A percentile compares a stretch with the other conserved stretches of the same genome.
phyloP scores from a whole-genome alignment of 352 stramenopile genomes.

The Globisporangium apiculatum region DNA sequence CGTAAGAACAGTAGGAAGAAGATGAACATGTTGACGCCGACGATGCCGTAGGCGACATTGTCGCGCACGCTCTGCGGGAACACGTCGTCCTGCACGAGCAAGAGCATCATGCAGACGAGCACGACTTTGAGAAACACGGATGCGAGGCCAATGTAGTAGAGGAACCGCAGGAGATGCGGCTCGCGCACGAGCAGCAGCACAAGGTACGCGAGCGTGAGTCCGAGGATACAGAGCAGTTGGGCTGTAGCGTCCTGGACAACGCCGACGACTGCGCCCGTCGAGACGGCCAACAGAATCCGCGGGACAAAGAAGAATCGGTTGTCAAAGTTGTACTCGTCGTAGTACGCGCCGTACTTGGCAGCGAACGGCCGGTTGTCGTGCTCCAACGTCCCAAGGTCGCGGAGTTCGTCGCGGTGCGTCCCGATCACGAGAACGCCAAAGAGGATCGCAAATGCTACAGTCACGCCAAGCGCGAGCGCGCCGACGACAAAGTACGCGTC shows the following conservation, averaged over 20 bases:
- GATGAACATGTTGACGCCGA: conserved; percentile 78
- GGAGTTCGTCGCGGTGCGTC: conserved; percentile 57
- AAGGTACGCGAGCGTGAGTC: conserved; percentile 62
- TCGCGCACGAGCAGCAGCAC: conserved; percentile 59
- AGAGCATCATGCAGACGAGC: conserved; percentile 73
- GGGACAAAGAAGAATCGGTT: conserved; percentile 87
- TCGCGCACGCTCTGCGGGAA: conserved; percentile 77
- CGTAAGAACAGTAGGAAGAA: conserved; percentile 77
- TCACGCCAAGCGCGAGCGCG: conserved; percentile 32
- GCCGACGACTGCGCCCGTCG: conserved; percentile 67
- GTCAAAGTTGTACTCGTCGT: conserved; percentile 87
- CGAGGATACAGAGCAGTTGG: conserved; percentile 72
- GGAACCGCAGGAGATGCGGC: conserved; percentile 70
- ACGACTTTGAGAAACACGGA: conserved; percentile 81
- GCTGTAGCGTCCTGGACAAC: conserved; percentile 55
- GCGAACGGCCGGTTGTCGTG: conserved; percentile 76
- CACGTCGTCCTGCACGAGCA: conserved; percentile 70
- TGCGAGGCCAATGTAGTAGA: conserved; percentile 77
- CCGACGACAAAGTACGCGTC: conserved; percentile 35
- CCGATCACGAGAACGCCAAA: conserved; percentile 65
- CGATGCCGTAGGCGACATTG: conserved; percentile 82
- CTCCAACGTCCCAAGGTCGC: conserved; percentile 66
- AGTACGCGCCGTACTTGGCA: conserved; percentile 81
- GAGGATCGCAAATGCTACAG: conserved; percentile 50
- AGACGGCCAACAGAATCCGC: conserved; percentile 59